These are phyloP conservation scores for Solanum okadae DNA, from an alignment of 257 asterid genomes.

Conservation along the genomic window DNA sequence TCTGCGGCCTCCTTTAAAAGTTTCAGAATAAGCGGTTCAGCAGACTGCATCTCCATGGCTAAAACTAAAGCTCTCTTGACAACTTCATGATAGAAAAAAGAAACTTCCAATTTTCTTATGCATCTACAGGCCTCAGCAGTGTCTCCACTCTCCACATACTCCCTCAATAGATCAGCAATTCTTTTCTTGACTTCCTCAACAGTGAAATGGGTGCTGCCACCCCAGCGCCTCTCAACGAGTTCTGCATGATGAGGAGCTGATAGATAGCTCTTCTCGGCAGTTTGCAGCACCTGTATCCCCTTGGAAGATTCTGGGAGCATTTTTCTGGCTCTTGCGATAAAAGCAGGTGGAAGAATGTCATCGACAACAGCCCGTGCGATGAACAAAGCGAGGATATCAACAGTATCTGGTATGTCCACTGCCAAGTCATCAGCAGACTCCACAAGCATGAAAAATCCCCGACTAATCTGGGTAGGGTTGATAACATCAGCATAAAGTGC, in stretches of 20 bases:
- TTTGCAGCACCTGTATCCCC: conserved; percentile 71
- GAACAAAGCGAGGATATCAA: conserved; percentile 78
- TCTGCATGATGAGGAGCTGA: conserved; percentile 99
- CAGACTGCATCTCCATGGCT: conserved; percentile 72
- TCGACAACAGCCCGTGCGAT: conserved; percentile 94
- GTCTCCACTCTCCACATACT: conserved; percentile 85
- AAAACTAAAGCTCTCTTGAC: conserved; percentile 82
- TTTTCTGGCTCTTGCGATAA: conserved; percentile 66
- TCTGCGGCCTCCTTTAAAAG: conserved; percentile 83
- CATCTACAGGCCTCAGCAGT: conserved; percentile 91
- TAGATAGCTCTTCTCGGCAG: conserved; percentile 88
- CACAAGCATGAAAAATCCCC: conserved; percentile 72
- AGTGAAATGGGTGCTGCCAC: conserved; percentile 94
- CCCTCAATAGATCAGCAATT: conserved; percentile 76
- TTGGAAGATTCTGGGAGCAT: conserved; percentile 66
- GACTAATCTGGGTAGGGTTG: conserved; percentile 63
- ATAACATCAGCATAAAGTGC: conserved; percentile 84
- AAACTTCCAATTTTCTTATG: conserved; percentile 77
- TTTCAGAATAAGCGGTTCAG: conserved; percentile 55
- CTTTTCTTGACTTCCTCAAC: conserved; percentile 90
- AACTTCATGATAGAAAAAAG: conserved; percentile 97
- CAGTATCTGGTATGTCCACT: conserved; percentile 90
- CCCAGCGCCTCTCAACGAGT: conserved; percentile 94
- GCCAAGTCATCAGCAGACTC: conserved; percentile 93
- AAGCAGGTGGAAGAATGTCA: conserved; percentile 92